phyloP scores from a whole-genome alignment of 345 rosid species.

The Arabidopsis arenosa region DNA sequence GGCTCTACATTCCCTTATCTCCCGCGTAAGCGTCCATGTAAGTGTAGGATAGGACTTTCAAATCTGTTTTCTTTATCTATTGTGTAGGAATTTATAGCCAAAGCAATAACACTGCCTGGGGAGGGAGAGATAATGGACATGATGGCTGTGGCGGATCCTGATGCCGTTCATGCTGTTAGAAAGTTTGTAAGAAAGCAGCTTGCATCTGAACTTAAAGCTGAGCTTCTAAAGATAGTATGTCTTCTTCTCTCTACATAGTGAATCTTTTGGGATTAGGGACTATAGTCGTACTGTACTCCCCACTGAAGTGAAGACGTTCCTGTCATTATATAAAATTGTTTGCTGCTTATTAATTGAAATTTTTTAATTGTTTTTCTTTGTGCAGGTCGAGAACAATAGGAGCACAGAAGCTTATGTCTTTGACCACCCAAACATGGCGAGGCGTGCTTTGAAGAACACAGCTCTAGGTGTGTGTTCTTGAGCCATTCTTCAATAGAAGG shows the following conservation, averaged over 20 bases:
- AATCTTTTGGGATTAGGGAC: not conserved
- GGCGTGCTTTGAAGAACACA: conserved; percentile 82
- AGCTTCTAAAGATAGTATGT: conserved; percentile 71
- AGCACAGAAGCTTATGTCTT: conserved; percentile 78
- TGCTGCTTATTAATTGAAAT: not conserved
- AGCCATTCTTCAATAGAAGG: not conserved
- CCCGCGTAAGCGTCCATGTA: not conserved
- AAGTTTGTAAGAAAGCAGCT: conserved; percentile 83
- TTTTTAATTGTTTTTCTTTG: not conserved
- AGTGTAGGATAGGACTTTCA: not conserved
- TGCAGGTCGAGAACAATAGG: conserved; percentile 76
- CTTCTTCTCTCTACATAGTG: conserved; percentile 21
- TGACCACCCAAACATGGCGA: conserved; percentile 83
- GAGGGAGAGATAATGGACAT: conserved; percentile 99
- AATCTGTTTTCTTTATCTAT: conserved; percentile 19
- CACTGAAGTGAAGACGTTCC: not conserved
- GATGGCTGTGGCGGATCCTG: conserved; percentile 98
- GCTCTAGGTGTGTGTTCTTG: conserved; percentile 68
- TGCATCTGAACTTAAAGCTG: conserved; percentile 83
- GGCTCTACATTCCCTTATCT: not conserved
- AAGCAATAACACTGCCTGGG: conserved; percentile 89
- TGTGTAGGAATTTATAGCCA: conserved; percentile 85
- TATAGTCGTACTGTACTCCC: not conserved
- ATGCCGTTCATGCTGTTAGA: conserved; percentile 95
- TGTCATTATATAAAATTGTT: not conserved